Evolutionary conservation across 805 yeast genomes (phyloP), one percentile per base, ranked within the genome.

Genomic region (Ogataea allantospora): DNA sequence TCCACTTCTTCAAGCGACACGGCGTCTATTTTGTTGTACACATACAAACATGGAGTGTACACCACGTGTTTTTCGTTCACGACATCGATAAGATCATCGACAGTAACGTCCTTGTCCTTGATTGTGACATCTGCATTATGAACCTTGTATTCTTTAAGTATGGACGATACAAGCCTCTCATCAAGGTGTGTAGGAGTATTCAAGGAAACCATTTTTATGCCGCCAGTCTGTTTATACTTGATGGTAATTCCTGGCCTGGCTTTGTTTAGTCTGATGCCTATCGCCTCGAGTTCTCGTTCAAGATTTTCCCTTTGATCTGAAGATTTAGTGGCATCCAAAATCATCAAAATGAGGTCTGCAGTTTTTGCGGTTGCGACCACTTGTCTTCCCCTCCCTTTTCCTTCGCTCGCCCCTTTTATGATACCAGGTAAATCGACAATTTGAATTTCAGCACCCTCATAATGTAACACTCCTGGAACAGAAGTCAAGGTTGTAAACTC

Each of bases 361-460:
- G 98, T 91, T 60, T 93, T 83, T 0, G 97, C 95, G 0, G 96
- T 93, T 2, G 98, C 84, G 48, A 91, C 89, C 27, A 93, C 98
- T 62, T 93, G 98, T 53, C 96, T 75, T 40, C 98, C 98, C 62
- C 99, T 78, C 53, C 99, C 99, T 63, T 89, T 89, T 54, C 98
- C 98, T 58, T 87, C 96, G 23, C 95, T 74, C 4, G 98, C 98
- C 29, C 98, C 98, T 59, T 86, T 87, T 41, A 91, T 91, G 51
- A 91, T 91, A 62, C 99, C 99, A 1, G 99, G 99, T 35, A 91
- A 67, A 73, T 91, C 99, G n/a, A 91, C 91, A 49, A 93, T 82
- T 66, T 91, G 99, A 46, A 91, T 88, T 56, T 89, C 96, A 0
- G 98, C 96, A 25, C 98, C 98, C 57, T 88, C 88, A 58, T 91